Conservation (phyloP, 495 filamentous ascomycete genomes). For the Xylaria grammica region DNA sequence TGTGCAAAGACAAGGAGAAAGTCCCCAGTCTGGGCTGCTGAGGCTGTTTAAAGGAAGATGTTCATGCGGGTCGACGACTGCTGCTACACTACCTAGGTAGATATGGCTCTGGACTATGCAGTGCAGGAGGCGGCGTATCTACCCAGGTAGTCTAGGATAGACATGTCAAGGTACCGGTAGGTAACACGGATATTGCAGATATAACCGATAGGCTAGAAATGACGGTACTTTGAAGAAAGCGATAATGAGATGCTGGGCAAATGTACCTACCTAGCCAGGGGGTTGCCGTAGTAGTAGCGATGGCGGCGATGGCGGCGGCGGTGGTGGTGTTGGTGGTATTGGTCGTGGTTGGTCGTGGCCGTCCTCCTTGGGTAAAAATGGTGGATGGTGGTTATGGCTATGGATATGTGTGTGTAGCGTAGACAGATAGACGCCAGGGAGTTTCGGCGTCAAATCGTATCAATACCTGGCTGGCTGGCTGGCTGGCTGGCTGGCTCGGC, state of each 20-base stretch:
- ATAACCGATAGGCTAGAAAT: constrained; percentile 2
- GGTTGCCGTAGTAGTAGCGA: background rate
- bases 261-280: constrained; percentile 10
- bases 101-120: constrained; percentile 1
- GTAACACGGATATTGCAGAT: constrained; percentile 14
- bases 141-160: background rate
- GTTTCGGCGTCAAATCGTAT: constrained; percentile 15
- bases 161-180: background rate
- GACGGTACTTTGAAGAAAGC: constrained; percentile 17
- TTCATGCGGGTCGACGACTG: constrained; percentile 20
- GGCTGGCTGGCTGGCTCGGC: background rate
- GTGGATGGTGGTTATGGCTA: no score
- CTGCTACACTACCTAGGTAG: no score
- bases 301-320: background rate
- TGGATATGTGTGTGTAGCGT: constrained; percentile 1
- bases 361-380: no score
- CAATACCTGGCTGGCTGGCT: background rate
- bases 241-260: constrained; percentile 9
- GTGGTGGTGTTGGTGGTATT: background rate
- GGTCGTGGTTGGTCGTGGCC: background rate
- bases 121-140: background rate
- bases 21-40: constrained; percentile 12
- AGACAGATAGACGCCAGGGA: constrained; percentile 16
- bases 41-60: constrained; percentile 16
- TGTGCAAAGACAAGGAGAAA: constrained; percentile 12